Evolutionary conservation across 768 basidiomycete genomes (phyloP).

Genomic region (Boletus edulis): DNA sequence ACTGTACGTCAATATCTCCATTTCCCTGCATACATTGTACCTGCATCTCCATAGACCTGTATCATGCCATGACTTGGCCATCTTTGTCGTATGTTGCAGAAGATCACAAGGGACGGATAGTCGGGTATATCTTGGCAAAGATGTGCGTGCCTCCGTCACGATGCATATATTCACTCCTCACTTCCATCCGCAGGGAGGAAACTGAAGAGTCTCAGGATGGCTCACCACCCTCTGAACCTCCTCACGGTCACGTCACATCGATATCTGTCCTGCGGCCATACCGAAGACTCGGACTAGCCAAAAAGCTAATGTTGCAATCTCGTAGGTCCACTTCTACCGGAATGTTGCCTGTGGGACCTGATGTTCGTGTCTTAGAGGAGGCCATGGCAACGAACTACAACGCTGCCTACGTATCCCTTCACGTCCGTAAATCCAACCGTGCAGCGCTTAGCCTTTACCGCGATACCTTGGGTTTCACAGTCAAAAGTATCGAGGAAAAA

Average conservation of each 20-base stretch:
- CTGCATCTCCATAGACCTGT: slow-evolving; percentile 62
- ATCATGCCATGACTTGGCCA: slow-evolving; percentile 90
- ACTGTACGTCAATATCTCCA: slow-evolving; percentile 46
- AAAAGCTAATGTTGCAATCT: slow-evolving; percentile 90
- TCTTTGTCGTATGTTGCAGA: slow-evolving; percentile 92
- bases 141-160: slow-evolving; percentile 54
- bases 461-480: slow-evolving; percentile 87
- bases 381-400: slow-evolving; percentile 90
- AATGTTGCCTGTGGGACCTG: background rate
- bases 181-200: slow-evolving; percentile 53
- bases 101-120: slow-evolving; percentile 83
- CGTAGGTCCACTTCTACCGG: slow-evolving; percentile 52
- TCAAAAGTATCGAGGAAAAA: slow-evolving; percentile 80
- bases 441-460: slow-evolving; percentile 87
- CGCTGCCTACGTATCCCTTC: slow-evolving; percentile 81
- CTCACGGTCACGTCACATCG: slow-evolving; percentile 93
- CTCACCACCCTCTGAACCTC: slow-evolving; percentile 47
- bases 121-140: slow-evolving; percentile 95
- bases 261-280: slow-evolving; percentile 93
- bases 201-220: slow-evolving; percentile 41
- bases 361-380: slow-evolving; percentile 54
- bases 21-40: background rate
- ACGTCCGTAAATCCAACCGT: slow-evolving; percentile 93
- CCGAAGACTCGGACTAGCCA: slow-evolving; percentile 87
- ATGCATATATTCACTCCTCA: slow-evolving; percentile 20